phyloP scores from a whole-genome alignment of 768 basidiomycete genomes.

The Lactarius vividus region DNA sequence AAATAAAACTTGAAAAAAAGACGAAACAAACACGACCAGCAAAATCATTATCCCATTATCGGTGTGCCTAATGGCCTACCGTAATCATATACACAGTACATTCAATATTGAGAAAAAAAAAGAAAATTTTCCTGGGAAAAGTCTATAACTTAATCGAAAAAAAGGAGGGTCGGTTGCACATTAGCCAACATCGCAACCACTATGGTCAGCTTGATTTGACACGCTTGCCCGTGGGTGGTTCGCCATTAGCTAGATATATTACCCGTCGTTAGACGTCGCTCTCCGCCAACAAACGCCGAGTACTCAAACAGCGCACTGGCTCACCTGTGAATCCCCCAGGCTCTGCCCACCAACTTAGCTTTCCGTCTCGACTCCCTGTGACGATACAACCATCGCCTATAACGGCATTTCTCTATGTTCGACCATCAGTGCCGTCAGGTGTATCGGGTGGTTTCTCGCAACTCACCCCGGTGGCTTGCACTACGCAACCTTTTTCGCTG shows the following conservation, averaged over 20 bases:
- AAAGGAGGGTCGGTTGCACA: not conserved
- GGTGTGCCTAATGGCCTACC: not conserved
- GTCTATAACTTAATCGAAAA: slow-evolving; percentile 24
- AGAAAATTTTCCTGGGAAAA: not conserved
- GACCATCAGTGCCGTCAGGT: slow-evolving; percentile 1
- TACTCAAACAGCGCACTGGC: not conserved
- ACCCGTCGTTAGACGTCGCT: slow-evolving; percentile 2
- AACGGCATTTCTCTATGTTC: slow-evolving; percentile 1
- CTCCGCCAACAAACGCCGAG: not conserved
- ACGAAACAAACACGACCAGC: not conserved
- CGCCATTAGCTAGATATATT: slow-evolving; percentile 8
- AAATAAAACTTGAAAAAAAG: not conserved
- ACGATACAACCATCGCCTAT: slow-evolving; percentile 15
- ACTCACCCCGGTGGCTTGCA: slow-evolving; percentile 25
- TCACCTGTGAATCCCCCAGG: slow-evolving; percentile 17
- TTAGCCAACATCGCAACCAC: slow-evolving; percentile 14
- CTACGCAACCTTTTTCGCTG: slow-evolving; percentile 17
- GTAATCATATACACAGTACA: slow-evolving; percentile 18
- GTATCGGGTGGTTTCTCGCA: not conserved
- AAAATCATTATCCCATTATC: slow-evolving; percentile 5
- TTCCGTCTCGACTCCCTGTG: slow-evolving; percentile 27
- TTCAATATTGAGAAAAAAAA: not conserved
- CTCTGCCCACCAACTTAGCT: slow-evolving; percentile 27
- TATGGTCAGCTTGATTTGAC: slow-evolving; percentile 17
- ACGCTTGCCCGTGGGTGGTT: slow-evolving; percentile 20